A percentile compares a stretch with the other conserved stretches of the same genome.
phyloP scores from a whole-genome alignment of 1,139 yeast species.

The Groenewaldozyma auringiensis region DNA sequence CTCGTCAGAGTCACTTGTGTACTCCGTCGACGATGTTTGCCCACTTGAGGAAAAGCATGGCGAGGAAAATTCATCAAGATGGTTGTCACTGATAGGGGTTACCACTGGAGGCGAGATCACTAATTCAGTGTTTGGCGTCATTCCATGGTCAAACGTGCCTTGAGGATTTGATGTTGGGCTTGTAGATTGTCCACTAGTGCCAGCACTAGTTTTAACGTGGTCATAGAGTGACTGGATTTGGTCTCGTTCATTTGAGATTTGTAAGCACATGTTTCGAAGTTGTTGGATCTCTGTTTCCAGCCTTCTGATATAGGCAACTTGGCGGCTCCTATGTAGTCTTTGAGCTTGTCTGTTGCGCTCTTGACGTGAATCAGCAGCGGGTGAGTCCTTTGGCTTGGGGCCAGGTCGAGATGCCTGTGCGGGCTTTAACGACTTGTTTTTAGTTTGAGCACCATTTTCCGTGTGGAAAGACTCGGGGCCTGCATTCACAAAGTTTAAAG shows the following conservation, averaged over 20 bases:
- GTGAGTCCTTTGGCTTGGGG: background rate
- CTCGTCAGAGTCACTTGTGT: background rate
- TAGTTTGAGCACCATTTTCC: background rate
- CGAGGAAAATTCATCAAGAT: background rate
- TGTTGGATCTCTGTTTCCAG: conserved; percentile 4
- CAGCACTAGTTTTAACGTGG: background rate
- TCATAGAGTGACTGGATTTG: background rate
- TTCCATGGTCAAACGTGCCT: too few relatives aligned
- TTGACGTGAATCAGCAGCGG: conserved; percentile 1
- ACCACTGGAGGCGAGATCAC: background rate
- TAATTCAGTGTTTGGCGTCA: background rate
- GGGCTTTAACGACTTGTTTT: background rate
- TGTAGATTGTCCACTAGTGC: background rate
- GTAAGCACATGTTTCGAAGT: background rate
- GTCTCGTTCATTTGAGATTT: background rate
- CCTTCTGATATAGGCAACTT: background rate
- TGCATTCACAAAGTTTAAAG: background rate
- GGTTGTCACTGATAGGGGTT: background rate
- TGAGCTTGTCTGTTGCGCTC: conserved; percentile 1
- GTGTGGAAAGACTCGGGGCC: background rate
- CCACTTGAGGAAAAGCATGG: background rate
- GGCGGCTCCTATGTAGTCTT: conserved; percentile 2
- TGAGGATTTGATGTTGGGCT: background rate
- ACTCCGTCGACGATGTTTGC: background rate
- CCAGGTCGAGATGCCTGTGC: background rate